phyloP scores from a whole-genome alignment of 176 grass and related monocot species.

The Carex parvula region DNA sequence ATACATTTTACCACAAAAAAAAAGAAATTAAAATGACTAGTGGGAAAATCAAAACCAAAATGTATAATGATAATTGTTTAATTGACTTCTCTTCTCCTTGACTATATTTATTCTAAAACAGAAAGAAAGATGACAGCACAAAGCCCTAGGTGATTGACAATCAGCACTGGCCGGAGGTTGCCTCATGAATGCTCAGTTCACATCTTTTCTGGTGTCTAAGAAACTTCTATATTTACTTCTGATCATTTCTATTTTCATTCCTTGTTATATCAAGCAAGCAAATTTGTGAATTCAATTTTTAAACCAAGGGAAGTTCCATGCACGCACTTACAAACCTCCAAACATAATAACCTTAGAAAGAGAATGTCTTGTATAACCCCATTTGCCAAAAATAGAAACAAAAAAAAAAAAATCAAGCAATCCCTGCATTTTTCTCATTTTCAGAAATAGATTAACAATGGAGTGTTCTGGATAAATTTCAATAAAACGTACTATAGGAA shows the following conservation, averaged over 20 bases:
- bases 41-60: background rate
- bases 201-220: background rate
- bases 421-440: background rate
- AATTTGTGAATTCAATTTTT: background rate
- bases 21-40: background rate
- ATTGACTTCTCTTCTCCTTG: background rate
- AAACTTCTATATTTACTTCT: background rate
- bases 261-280: background rate
- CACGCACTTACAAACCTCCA: background rate
- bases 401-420: background rate
- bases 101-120: background rate
- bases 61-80: background rate
- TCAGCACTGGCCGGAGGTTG: background rate
- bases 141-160: background rate
- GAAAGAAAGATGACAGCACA: background rate
- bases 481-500: background rate
- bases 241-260: background rate
- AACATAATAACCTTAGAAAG: background rate
- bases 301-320: background rate
- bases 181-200: background rate
- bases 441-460: background rate
- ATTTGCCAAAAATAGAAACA: background rate
- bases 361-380: background rate
- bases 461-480: background rate
- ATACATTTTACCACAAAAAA: background rate